phyloP scores from a whole-genome alignment of 2,329 filamentous ascomycete genomes.

The Pseudophaeomoniella oleicola region DNA sequence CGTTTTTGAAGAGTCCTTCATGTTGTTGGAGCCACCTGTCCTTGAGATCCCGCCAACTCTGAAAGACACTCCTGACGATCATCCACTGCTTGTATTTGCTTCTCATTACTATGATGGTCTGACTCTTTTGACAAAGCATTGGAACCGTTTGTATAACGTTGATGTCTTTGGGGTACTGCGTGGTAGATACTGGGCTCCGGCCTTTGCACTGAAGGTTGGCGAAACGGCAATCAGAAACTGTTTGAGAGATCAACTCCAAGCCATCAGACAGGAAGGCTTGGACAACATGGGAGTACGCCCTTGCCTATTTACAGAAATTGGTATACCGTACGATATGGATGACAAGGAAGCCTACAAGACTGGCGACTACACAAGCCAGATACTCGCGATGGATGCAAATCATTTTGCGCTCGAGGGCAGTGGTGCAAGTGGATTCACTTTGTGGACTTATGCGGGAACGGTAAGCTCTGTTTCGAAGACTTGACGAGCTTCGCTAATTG shows the following conservation, averaged over 20 bases:
- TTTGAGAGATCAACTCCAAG: conserved; percentile 71
- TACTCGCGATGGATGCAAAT: conserved; percentile 86
- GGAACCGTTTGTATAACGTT: conserved; percentile 95
- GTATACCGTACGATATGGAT: conserved; percentile 98
- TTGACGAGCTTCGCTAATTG: neutral
- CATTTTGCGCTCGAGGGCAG: conserved; percentile 84
- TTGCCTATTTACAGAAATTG: conserved; percentile 84
- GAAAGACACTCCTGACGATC: conserved; percentile 78
- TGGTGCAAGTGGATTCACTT: conserved; percentile 65
- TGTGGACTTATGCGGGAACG: conserved; percentile 73
- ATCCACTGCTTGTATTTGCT: conserved; percentile 78
- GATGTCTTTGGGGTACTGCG: conserved; percentile 86
- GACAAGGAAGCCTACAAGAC: conserved; percentile 90
- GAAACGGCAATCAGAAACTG: conserved; percentile 91
- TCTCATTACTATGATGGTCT: conserved; percentile 96
- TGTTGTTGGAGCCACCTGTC: conserved; percentile 84
- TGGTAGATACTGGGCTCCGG: conserved; percentile 74
- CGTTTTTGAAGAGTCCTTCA: conserved; percentile 65
- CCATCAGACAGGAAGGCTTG: conserved; percentile 72
- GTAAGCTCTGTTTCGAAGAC: conserved; percentile 28
- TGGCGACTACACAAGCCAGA: conserved; percentile 87
- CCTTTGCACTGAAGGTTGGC: conserved; percentile 83
- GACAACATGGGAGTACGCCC: conserved; percentile 81
- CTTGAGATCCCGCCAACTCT: conserved; percentile 81
- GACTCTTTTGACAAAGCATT: conserved; percentile 94